Evolutionary conservation across 2,329 filamentous ascomycete genomes (phyloP), one percentile per base, ranked within the genome.

Genomic region (Alternaria ethzedia): DNA sequence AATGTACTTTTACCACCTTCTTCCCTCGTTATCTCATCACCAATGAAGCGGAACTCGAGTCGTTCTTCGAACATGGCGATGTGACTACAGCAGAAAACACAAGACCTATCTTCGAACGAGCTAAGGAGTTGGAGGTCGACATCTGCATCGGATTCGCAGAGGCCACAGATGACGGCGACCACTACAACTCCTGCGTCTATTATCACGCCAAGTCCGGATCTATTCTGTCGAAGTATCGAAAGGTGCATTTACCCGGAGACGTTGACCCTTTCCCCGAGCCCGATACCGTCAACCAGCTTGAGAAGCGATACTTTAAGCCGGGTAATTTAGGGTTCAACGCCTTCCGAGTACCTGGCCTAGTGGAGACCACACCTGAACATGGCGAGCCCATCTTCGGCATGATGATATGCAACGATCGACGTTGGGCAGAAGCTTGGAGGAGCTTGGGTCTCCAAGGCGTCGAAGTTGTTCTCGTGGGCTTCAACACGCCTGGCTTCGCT

Each of bases 381-480:
- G 82, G 82, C 1, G 84, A 86, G 65, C 82, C 84, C 4, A 85
- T 87, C 45, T 59, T 86, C 30, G 78, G 85, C 11, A 86, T 86
- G 83, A 80, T 86, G 74, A 86, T 87, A 60, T 87, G 85, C 74
- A 87, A 86, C 65, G 85, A 86, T 71, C 72, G 84, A 6, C 77
- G 85, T 12, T 86, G 84, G 85, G 78, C 82, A 0, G 85, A 86
- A 67, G 80, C 80, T 4, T 87, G 85, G 84, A 75, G 85, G 23
- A 78, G 78, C 21, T 82, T 86, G 60, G 85, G 84, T 1, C 76
- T 87, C 9, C 84, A 86, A 67, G 84, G 84, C 13, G 80, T 50
- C 15, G 45, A 57, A 68, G 69, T 85, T 13, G 77, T 84, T 3
- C 72, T 82, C 36, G 84, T 83, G 45, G 85, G 85, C 6, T 70